Evolutionary conservation across 768 basidiomycete species (phyloP).

Genomic region (Botryobasidium botryosum): DNA sequence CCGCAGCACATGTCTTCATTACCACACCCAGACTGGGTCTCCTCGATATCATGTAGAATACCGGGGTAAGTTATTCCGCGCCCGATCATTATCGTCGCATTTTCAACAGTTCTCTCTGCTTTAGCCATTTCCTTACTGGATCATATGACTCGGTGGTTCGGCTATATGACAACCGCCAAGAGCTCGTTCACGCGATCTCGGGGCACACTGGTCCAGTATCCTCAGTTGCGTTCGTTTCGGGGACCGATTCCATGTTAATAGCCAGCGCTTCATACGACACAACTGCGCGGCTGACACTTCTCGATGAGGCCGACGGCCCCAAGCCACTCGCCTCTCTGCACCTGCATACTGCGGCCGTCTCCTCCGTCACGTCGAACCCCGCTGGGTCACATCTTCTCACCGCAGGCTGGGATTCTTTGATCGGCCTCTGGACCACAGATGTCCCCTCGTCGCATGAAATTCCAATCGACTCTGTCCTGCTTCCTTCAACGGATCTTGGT

Average conservation of each 20-base stretch:
- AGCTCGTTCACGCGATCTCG: constrained; percentile 29
- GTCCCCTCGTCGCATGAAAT: constrained; percentile 52
- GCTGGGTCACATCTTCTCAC: constrained; percentile 55
- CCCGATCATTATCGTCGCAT: constrained; percentile 6
- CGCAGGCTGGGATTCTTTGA: constrained; percentile 70
- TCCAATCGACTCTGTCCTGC: constrained; percentile 24
- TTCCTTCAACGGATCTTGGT: constrained; percentile 22
- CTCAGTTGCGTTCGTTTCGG: constrained; percentile 39
- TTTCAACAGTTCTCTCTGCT: constrained; percentile 5
- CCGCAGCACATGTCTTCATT: constrained; percentile 65
- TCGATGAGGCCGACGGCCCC: constrained; percentile 17
- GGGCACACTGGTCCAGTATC: constrained; percentile 53
- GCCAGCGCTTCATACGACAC: constrained; percentile 56
- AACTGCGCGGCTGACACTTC: constrained; percentile 39
- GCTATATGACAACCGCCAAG: constrained; percentile 53
- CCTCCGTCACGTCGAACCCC: constrained; percentile 42
- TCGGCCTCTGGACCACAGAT: constrained; percentile 63
- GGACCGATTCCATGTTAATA: constrained; percentile 8
- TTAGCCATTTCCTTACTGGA: constrained; percentile 53
- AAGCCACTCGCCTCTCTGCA: constrained; percentile 52
- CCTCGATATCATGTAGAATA: constrained; percentile 47
- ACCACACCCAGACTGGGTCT: constrained; percentile 91
- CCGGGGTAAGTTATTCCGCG: constrained; percentile 28
- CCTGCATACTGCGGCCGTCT: constrained; percentile 67
- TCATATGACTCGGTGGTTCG: constrained; percentile 71